Evolutionary conservation across 768 basidiomycete species (phyloP).

Genomic region (Leccinum pellstonianum): DNA sequence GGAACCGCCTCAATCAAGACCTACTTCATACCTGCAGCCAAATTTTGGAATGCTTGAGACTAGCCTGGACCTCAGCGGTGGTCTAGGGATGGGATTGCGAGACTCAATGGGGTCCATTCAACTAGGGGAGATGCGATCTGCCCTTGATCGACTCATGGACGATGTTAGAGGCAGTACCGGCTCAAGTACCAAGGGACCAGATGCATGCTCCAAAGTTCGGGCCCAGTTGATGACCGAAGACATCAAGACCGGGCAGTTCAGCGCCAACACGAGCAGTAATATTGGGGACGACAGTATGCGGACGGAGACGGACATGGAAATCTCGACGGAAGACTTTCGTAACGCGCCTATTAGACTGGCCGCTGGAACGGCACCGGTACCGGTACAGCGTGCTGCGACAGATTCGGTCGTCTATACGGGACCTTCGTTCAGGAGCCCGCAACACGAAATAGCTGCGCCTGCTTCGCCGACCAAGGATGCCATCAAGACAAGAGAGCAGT

Average conservation of each 20-base stretch:
- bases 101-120: slow-evolving; percentile 51
- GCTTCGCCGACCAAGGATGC: slow-evolving; percentile 61
- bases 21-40: slow-evolving; percentile 10
- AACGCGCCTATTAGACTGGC: slow-evolving; percentile 15
- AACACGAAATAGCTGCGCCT: slow-evolving; percentile 36
- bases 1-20: slow-evolving; percentile 10
- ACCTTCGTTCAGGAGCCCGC: slow-evolving; percentile 36
- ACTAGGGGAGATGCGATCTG: slow-evolving; percentile 70
- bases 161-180: slow-evolving; percentile 44
- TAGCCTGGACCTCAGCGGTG: slow-evolving; percentile 26
- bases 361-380: slow-evolving; percentile 17
- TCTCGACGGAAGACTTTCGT: slow-evolving; percentile 27
- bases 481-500: slow-evolving; percentile 60
- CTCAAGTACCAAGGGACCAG: slow-evolving; percentile 25
- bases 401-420: slow-evolving; percentile 41
- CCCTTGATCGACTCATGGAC: slow-evolving; percentile 71
- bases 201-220: slow-evolving; percentile 15
- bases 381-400: slow-evolving; percentile 51
- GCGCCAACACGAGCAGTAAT: slow-evolving; percentile 37
- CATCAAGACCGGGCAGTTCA: slow-evolving; percentile 32
- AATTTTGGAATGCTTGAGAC: slow-evolving; percentile 22
- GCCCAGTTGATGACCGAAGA: slow-evolving; percentile 34
- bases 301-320: slow-evolving; percentile 35
- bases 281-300: slow-evolving; percentile 28
- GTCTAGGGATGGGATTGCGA: slow-evolving; percentile 26